Conservation (phyloP, 129 eudicot species). For the Tagetes patula region DNA sequence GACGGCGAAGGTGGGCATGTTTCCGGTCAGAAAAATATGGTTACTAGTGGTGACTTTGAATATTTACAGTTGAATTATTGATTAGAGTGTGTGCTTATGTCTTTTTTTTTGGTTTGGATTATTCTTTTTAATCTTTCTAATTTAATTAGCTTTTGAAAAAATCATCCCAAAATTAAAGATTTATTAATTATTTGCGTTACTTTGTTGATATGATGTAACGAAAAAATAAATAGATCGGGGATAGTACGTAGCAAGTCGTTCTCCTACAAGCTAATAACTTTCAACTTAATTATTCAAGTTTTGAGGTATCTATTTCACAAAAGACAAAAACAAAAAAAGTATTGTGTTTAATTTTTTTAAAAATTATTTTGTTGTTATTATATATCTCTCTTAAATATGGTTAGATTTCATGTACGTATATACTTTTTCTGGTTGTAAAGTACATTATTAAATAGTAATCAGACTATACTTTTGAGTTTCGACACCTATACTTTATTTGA, state of each 20-base stretch:
- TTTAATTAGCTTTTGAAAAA: conserved; percentile 2
- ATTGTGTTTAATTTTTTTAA: too few relatives aligned
- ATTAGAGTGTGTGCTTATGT: neutral
- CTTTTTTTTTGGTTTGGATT: neutral
- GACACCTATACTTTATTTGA: too few relatives aligned
- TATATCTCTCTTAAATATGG: too few relatives aligned
- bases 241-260: neutral
- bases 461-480: too few relatives aligned
- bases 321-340: too few relatives aligned
- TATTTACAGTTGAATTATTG: conserved; percentile 53
- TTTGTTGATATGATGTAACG: conserved; percentile 20
- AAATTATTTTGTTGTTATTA: too few relatives aligned
- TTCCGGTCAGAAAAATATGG: conserved; percentile 32
- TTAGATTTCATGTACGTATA: too few relatives aligned
- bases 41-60: conserved; percentile 41
- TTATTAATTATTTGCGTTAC: neutral
- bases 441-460: too few relatives aligned
- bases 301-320: neutral
- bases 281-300: neutral
- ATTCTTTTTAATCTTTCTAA: conserved; percentile 6
- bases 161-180: neutral
- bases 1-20: conserved; percentile 32
- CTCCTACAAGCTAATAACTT: neutral
- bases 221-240: conserved; percentile 14
- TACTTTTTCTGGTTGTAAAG: too few relatives aligned